Percentiles rank a stretch among this genome's conserved stretches.
phyloP scores from a whole-genome alignment of 495 filamentous ascomycete genomes.

The Podospora pseudopauciseta region DNA sequence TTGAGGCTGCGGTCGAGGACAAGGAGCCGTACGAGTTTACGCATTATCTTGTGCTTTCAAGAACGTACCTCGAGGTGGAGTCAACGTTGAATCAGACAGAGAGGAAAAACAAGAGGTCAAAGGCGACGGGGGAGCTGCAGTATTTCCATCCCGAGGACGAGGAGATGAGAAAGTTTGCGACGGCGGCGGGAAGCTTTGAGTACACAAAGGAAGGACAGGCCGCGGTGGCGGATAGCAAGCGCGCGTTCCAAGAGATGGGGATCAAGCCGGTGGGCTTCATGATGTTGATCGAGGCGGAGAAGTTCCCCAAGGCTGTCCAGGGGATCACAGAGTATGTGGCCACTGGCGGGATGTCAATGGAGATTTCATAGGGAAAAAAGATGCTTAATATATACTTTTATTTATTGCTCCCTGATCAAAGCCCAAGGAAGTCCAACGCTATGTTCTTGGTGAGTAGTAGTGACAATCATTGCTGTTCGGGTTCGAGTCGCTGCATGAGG shows the following conservation, averaged over 20 bases:
- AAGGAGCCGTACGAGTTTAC: slow-evolving; percentile 91
- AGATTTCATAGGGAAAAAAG: slow-evolving; percentile 12
- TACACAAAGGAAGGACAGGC: slow-evolving; percentile 73
- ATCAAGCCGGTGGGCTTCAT: slow-evolving; percentile 77
- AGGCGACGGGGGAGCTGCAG: slow-evolving; percentile 55
- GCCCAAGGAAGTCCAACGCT: background rate
- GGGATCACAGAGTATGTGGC: slow-evolving; percentile 68
- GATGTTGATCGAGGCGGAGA: slow-evolving; percentile 69
- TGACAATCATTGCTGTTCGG: slow-evolving; percentile 2
- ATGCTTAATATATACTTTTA: slow-evolving; percentile 14
- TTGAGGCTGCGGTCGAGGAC: slow-evolving; percentile 82
- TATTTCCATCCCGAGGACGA: slow-evolving; percentile 99
- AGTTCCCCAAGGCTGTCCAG: slow-evolving; percentile 64
- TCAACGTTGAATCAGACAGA: slow-evolving; percentile 69
- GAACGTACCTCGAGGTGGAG: slow-evolving; percentile 82
- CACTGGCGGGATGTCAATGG: slow-evolving; percentile 27
- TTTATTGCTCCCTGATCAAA: background rate
- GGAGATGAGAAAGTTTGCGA: slow-evolving; percentile 69
- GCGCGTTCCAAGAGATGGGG: slow-evolving; percentile 90
- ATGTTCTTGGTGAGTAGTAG: background rate
- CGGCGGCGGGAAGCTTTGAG: slow-evolving; percentile 61
- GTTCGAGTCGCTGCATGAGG: slow-evolving; percentile 82
- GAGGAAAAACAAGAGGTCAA: slow-evolving; percentile 75
- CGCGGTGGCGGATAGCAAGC: slow-evolving; percentile 79
- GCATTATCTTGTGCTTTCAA: slow-evolving; percentile 86